Conservation (phyloP, 345 rosid species). For the Lenwebbia sp. region DNA sequence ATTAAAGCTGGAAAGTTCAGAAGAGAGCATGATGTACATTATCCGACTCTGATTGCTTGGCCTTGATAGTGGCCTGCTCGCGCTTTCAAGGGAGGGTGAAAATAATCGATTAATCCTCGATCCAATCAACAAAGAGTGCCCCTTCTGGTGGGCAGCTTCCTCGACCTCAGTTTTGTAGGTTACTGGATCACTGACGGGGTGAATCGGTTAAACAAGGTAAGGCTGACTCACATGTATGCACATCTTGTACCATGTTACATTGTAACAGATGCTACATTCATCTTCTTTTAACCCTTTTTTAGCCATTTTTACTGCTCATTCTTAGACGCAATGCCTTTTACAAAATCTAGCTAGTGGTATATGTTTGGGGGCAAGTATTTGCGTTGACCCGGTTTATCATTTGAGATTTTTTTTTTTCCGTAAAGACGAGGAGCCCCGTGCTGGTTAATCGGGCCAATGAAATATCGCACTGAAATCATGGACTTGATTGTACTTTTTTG, state of each 20-base stretch:
- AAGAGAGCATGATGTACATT: slow-evolving; percentile 3
- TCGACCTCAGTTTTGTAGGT: not conserved
- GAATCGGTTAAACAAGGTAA: not conserved
- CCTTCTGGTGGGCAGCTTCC: not conserved
- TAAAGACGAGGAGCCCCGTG: not conserved
- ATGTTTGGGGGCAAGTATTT: not conserved
- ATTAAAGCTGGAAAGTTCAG: not conserved
- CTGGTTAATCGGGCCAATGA: not conserved
- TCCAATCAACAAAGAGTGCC: not conserved
- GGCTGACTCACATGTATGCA: not conserved
- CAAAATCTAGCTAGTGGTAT: not conserved
- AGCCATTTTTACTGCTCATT: not conserved
- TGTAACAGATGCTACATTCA: not conserved
- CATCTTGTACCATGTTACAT: not conserved
- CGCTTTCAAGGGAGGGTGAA: slow-evolving; percentile 24
- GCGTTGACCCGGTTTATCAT: not conserved
- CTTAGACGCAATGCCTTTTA: not conserved
- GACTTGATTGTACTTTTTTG: not conserved
- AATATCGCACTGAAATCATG: not conserved
- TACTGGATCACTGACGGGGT: not conserved
- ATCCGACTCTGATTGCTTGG: slow-evolving; percentile 7
- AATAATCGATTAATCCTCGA: slow-evolving; percentile 1
- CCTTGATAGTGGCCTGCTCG: slow-evolving; percentile 22
- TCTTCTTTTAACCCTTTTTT: not conserved
- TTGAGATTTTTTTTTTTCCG: not conserved